Evolutionary conservation across 345 rosid species (phyloP).

Genomic region (Citrus maxima): DNA sequence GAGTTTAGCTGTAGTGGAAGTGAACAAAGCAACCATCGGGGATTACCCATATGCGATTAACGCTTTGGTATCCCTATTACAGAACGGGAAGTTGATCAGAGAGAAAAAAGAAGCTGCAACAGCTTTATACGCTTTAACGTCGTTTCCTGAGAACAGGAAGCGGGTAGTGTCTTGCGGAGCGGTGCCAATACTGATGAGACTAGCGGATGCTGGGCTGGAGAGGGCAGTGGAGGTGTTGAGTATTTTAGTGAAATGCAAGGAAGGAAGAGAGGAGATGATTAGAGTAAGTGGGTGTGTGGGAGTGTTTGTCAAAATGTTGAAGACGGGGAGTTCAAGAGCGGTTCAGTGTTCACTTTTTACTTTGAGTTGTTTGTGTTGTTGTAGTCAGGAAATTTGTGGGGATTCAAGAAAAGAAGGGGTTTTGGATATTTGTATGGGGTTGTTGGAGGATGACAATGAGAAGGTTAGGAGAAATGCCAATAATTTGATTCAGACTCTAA

Average conservation of each 20-base stretch:
- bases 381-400: slow-evolving; percentile 36
- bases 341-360: slow-evolving; percentile 74
- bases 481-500: slow-evolving; percentile 57
- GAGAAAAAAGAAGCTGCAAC: slow-evolving; percentile 91
- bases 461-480: slow-evolving; percentile 74
- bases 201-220: slow-evolving; percentile 67
- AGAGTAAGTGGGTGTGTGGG: slow-evolving; percentile 50
- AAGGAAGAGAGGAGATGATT: slow-evolving; percentile 80
- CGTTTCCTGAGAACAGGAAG: slow-evolving; percentile 70
- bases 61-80: slow-evolving; percentile 54
- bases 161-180: slow-evolving; percentile 71
- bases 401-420: slow-evolving; percentile 55
- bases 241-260: slow-evolving; percentile 73
- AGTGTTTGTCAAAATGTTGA: slow-evolving; percentile 56
- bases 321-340: slow-evolving; percentile 61
- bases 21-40: slow-evolving; percentile 91
- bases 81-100: slow-evolving; percentile 53
- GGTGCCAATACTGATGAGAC: slow-evolving; percentile 52
- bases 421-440: slow-evolving; percentile 58
- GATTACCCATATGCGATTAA: slow-evolving; percentile 69
- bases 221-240: slow-evolving; percentile 91
- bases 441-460: slow-evolving; percentile 76
- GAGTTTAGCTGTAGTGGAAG: slow-evolving; percentile 92
- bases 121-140: slow-evolving; percentile 76
- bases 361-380: slow-evolving; percentile 58